Evolutionary conservation across 1,284 basidiomycete species (phyloP), one percentile per base, ranked within the genome.

Genomic region (Irpex sp.): DNA sequence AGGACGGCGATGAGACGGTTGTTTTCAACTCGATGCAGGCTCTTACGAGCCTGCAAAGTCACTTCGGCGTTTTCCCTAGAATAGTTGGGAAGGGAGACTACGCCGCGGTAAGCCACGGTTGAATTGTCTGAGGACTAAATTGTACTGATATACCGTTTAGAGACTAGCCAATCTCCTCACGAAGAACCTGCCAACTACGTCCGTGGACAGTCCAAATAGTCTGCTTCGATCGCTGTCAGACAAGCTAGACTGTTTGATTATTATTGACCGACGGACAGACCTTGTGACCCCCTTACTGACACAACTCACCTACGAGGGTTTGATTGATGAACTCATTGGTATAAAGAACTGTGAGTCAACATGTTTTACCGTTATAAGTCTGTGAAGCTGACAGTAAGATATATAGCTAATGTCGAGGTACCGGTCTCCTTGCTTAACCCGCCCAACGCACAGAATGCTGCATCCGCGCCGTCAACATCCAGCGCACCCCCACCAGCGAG

Each of bases 231-330:
- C 78, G 8, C 61, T 67, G 9, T 81, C 85, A 0, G 80, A 83
- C 35, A 84, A 80, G 64, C 83, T 99, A 60, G 97, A 99, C 72
- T 89, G 87, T 19, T 77, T 99, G 61, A 87, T 99, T 66, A 83
- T 99, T 49, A 70, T 99, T 60, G 97, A 99, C 73, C 85, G 97
- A 57, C 84, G 88, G 51, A 87, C 93, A n/a, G 97, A 99, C 72
- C 91, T 98, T 87, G 88, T 97, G 58, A 98, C 96, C 0, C 95
- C 96, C 1, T 81, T 99, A 59, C 86, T 96, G 54, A 99, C 96
- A 1, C 96, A 99, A 71, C 79, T 99, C 59, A 99, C 97, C 0
- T 99, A 98, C 69, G 90, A 98, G 72, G 97, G 97, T 16, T 86
- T 99, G 51, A 82, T 98, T n/a, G 96, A 99, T 69, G 97, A 99